Evolutionary conservation across 176 grass and related monocot species (phyloP), one percentile per base, ranked within the genome.

Genomic region (Lolium multiflorum): DNA sequence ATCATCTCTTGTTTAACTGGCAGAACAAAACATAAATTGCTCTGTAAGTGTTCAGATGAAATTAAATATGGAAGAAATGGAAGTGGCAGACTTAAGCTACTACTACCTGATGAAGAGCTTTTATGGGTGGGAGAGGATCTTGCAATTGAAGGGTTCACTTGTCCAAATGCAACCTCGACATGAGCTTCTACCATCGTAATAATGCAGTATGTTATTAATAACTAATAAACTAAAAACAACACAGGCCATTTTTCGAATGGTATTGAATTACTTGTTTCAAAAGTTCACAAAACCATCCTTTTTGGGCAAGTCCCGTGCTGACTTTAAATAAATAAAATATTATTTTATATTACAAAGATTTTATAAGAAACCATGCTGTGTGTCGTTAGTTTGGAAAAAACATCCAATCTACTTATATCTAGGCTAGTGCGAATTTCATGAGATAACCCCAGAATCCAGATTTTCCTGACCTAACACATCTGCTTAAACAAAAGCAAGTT

Each of bases 121-220:
- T 28, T 59, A 76, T 31, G 76, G 59, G 31, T 67, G 16, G 79
- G 59, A 55, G 89, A 89, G 82, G 67, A 87, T 82, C 80, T 80
- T 76, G 69, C 46, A 54, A 46, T 6, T 58, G 81, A 77, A 81
- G 88, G 56, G 67, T 76, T 81, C 86, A 63, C 81, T 56, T 37
- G 54, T 75, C 91, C 91, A 87, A 92, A 92, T 85, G 87, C 37
- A 68, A 92, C 87, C 72, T 89, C 68, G 20, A 85, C 48, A 21
- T 9, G 52, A 22, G 25, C 58, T 56, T 74, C 91, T 92, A 46
- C 62, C 14, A 49, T 77, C 54, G 43, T 3, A 54, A 80, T 74
- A 20, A 5, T 77, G 51, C 9, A 17, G 7, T 43, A 39, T 48
- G 28, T 51, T 21, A 47, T 44, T 24, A 75, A 9, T 3, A 7